Evolutionary conservation across 768 basidiomycete genomes (phyloP), one percentile per base, ranked within the genome.

Genomic region (Boletus vinaceobasis): DNA sequence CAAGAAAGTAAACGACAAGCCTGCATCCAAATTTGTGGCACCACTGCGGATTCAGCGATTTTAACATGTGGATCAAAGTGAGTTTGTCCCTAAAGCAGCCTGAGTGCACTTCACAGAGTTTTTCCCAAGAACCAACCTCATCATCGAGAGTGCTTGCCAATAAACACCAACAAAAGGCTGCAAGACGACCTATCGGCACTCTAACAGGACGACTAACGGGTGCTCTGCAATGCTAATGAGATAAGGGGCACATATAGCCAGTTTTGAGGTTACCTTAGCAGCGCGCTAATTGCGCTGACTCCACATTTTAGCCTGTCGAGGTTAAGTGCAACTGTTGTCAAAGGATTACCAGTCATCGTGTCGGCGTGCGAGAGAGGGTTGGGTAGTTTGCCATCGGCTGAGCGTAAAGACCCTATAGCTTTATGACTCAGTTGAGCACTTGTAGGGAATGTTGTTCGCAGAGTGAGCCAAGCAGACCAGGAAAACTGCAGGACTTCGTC

Each of bases 401-500:
- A 23, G 31, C 51, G 47, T 29, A 55, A 29, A 43, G 38, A n/a
- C n/a, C 45, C 48, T 19, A 53, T 7, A 42, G 43, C 48, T 40
- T 47, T 56, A 17, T 56, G 54, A 17, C 36, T 60, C 17, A 48
- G 58, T 65, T 52, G 65, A 40, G 83, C 77, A 70, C 52, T 65
- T 21, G 59, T 63, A 17, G 72, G 73, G 61, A 83, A 89, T 14
- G 88, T 86, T 13, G 82, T 80, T 54, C 87, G 75, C 46, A 93
- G 56, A 7, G 75, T 68, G 27, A 72, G 56, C 64, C 89, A 81
- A 3, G 87, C 79, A 54, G 74, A 76, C 83, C 83, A 86, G n/a
- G 81, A 83, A 62, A 86, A 83, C 0, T 72, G 73, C 46, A 93
- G 55, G 2, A 85, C 83, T 29, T 86, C 86, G 46, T 91, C 88